Base-by-base conservation (phyloP, 2,329 filamentous ascomycete genomes). In the Cyclaneusma minus region DNA sequence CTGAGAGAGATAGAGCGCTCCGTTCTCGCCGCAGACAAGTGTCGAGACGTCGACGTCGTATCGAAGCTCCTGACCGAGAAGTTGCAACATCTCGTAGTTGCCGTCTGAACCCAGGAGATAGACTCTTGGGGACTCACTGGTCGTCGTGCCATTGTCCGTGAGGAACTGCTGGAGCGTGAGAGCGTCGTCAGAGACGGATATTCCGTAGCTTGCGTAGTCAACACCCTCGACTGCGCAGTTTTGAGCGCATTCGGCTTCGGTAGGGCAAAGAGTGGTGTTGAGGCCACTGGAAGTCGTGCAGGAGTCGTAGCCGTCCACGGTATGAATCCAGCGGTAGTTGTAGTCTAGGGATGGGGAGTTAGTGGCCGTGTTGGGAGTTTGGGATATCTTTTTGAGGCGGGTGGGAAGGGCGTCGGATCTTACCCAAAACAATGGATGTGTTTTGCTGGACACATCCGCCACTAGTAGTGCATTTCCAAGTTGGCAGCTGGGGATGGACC, bases 181-280 rank as follows among this genome's bases (percentile, higher is more conserved):
- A 3, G 43, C 43, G 16, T 45, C 44, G n/a, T 50, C 55, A 4
- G 39, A 41, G 5, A 54, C 50, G 4, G 38, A 45, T 22, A 61
- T 50, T 11, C 56, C 56, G 22, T 50, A 47, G 26, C 48, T 45
- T 2, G 45, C 37, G 41, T 68, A 68, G 35, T 64, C 56, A 25
- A 58, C 57, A 21, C 60, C 60, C 19, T 67, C 56, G 21, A 68
- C 54, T 30, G 64, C 50, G 40, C 65, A 70, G 44, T 68, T 68
- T 37, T 55, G 39, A 3, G 61, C 57, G 34, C 65, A 70, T 0
- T 56, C 54, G 29, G 49, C 51, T 30, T 54, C 52, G 33, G 62
- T 56, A 0, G 63, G 60, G 37, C 64, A 68, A 0, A 54, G 55
- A 2, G 52, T 55, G 8, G 40, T 29, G 34, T 64, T 56, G 15